A percentile compares a stretch with the other conserved stretches of the same genome.
These are phyloP conservation scores for Adansonia madagascariensis DNA, from an alignment of 441 rosid genomes.

Conservation along the genomic window DNA sequence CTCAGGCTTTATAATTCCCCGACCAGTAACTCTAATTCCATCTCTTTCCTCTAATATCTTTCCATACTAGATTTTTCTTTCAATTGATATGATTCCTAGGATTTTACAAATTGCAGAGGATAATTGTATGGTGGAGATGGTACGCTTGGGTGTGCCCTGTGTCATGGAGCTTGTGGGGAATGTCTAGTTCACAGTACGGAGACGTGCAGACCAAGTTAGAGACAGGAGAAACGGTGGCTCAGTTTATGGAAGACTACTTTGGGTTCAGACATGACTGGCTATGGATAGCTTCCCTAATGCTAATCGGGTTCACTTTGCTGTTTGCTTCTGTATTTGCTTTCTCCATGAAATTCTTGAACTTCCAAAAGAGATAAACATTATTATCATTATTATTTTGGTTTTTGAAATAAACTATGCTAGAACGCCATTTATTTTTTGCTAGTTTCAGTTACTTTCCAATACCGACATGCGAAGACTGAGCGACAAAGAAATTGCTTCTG, in stretches of 20 bases:
- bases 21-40: conserved; percentile 42
- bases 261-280: conserved; percentile 49
- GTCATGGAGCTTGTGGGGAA: conserved; percentile 61
- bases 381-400: neutral
- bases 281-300: conserved; percentile 37
- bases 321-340: conserved; percentile 44
- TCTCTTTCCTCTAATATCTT: neutral
- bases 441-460: neutral
- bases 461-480: neutral
- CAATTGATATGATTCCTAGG: neutral
- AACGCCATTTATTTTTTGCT: neutral
- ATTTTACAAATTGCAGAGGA: conserved; percentile 40
- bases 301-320: conserved; percentile 35
- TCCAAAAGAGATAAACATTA: conserved; percentile 41
- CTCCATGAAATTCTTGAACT: conserved; percentile 47
- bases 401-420: neutral
- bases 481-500: neutral
- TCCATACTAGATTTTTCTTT: neutral
- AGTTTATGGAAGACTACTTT: conserved; percentile 38
- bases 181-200: conserved; percentile 51
- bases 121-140: conserved; percentile 66
- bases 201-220: conserved; percentile 38
- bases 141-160: conserved; percentile 51
- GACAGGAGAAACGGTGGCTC: conserved; percentile 38
- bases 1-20: conserved; percentile 59